Base-by-base conservation (phyloP, 2,329 filamentous ascomycete species). In the Thermothelomyces thermophilus region DNA sequence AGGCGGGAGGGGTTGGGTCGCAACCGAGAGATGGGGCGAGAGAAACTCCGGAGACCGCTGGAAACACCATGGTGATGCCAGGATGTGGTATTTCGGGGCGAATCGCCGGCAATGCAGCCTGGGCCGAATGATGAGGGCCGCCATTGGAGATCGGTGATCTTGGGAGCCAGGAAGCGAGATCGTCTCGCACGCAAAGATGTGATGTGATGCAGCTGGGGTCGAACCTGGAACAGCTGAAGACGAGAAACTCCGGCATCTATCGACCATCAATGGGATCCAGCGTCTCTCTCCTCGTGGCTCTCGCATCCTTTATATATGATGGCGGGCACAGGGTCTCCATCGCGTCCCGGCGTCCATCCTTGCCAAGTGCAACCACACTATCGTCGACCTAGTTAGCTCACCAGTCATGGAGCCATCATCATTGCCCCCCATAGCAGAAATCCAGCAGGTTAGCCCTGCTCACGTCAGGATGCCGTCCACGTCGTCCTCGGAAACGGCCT, bases 31-130 rank as follows among this genome's bases (percentile, higher is more conserved):
- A 19, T 8, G 33, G 28, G 41, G 33, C 33, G 17, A 20, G 10
- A 49, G 41, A 50, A 50, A 50, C 47, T 50, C 47, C 47, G 47
- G 22, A 4, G 39, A 16, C 14, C 8, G 11, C 36, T 34, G 20
- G n/a, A 20, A 14, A 13, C 13, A n/a, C 17, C 30, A 17, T 17
- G 6, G 19, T n/a, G 4, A 34, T 35, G 20, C 6, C 14, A 5
- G 13, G 17, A 40, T 40, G 5, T 22, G 16, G 22, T 13, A 35
- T 24, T 1, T n/a, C 8, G 20, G 17, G 35, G 26, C 22, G 35
- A 40, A 40, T 24, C 13, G 26, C 17, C 28, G 36, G 10, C 28
- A 16, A 17, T 24, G 22, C 36, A 16, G 19, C 35, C 8, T 22
- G 17, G 14, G 22, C 8, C 2, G 26, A n/a, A n/a, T n/a, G n/a